Conservation (phyloP, 2,329 filamentous ascomycete species). For the Aureobasidium uvarum region DNA sequence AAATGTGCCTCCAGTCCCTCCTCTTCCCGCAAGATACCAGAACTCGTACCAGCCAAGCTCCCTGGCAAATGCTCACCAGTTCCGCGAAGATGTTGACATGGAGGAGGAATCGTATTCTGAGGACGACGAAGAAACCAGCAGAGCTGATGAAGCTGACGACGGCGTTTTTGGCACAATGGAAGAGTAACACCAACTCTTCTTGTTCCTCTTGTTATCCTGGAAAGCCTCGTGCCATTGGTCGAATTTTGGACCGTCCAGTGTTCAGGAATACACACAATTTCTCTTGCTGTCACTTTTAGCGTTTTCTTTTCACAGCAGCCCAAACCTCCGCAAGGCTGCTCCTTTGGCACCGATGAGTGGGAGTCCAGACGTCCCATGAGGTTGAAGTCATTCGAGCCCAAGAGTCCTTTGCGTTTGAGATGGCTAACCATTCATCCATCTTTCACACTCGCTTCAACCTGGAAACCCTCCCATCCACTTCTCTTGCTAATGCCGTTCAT, state of each 20-base stretch:
- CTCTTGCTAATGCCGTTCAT: constrained; percentile 26
- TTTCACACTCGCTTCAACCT: constrained; percentile 10
- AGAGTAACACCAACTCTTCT: constrained; percentile 54
- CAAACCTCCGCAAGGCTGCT: constrained; percentile 35
- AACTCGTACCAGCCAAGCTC: constrained; percentile 39
- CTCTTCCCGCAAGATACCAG: constrained; percentile 76
- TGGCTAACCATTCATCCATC: constrained; percentile 15
- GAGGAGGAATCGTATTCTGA: constrained; percentile 43
- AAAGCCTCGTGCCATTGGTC: constrained; percentile 1
- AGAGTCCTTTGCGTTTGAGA: constrained; percentile 29
- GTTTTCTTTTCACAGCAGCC: constrained; percentile 11
- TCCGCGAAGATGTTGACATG: constrained; percentile 48
- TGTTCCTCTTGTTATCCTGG: background rate
- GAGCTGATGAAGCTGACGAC: constrained; percentile 83
- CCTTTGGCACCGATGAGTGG: constrained; percentile 45
- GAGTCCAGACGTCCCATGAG: constrained; percentile 28
- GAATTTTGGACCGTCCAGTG: constrained; percentile 12
- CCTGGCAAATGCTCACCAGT: constrained; percentile 28
- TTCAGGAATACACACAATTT: constrained; percentile 16
- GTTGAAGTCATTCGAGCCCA: constrained; percentile 30
- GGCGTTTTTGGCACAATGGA: constrained; percentile 97
- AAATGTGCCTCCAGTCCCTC: constrained; percentile 83
- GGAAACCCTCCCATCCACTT: constrained; percentile 25
- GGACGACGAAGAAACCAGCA: constrained; percentile 52
- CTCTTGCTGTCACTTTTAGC: constrained; percentile 13